These are phyloP conservation scores for Kwoniella dejecticola DNA, from an alignment of 768 basidiomycete genomes.

Conservation along the genomic window DNA sequence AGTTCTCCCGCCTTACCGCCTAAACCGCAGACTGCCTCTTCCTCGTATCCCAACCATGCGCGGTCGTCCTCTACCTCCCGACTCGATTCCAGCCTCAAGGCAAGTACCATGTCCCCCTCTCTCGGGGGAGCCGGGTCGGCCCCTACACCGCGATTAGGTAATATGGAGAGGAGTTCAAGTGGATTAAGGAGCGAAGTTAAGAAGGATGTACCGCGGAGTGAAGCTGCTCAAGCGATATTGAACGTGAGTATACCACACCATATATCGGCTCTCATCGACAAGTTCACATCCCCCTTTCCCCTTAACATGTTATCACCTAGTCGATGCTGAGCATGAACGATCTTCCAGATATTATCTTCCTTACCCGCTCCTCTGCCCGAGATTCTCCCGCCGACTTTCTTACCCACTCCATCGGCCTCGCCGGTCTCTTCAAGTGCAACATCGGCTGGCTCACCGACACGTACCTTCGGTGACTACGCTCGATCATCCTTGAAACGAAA, in stretches of 20 bases:
- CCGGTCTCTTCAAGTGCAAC: slow-evolving; percentile 13
- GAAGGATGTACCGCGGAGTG: not conserved
- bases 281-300: too few species aligned
- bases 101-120: not conserved
- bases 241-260: slow-evolving; percentile 26
- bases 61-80: slow-evolving; percentile 27
- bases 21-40: not conserved
- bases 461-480: slow-evolving; percentile 21
- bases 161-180: slow-evolving; percentile 29
- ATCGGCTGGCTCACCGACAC: slow-evolving; percentile 8
- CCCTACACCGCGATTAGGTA: slow-evolving; percentile 20
- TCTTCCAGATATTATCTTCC: slow-evolving; percentile 26
- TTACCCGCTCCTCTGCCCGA: slow-evolving; percentile 43
- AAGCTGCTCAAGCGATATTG: slow-evolving; percentile 31
- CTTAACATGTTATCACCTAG: not conserved
- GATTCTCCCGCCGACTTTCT: slow-evolving; percentile 37
- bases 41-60: slow-evolving; percentile 2
- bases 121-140: slow-evolving; percentile 5
- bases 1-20: slow-evolving; percentile 20
- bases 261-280: too few species aligned
- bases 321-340: not conserved
- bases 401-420: slow-evolving; percentile 42
- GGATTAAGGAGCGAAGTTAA: slow-evolving; percentile 30
- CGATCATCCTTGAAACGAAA: slow-evolving; percentile 19
- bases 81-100: slow-evolving; percentile 4